Evolutionary conservation across 1,284 basidiomycete genomes (phyloP), one percentile per base, ranked within the genome.

Genomic region (Anthracocystis panici-leucophaei): DNA sequence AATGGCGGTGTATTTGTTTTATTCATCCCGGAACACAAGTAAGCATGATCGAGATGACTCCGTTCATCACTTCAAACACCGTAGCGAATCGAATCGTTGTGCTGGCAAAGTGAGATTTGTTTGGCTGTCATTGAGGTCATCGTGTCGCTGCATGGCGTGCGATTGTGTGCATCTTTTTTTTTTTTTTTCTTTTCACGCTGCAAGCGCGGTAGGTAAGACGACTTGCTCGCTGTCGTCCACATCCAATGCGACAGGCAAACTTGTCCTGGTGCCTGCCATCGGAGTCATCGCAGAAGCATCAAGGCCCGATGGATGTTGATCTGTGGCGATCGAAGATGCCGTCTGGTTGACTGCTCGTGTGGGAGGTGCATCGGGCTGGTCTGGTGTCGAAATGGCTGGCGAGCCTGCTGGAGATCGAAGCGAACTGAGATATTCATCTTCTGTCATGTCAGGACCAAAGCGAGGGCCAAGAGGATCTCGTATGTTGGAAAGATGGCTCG

Each of bases 391-490:
- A 11, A 71, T 54, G 21, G 65, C 76, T 3, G 76, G 61, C 5
- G 76, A 78, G 23, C 59, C 60, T 12, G 51, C 68, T 10, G 76
- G 71, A 9, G 76, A 78, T 38, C 59, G 61, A 0, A 77, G 53
- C 33, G 72, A 67, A 6, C 49, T 68, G 20, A 77, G 59, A 25
- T 77, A 77, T 31, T 77, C 75, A 41, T 75, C 71, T 42, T 77
- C 75, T 1, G 69, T 60, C 58, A 74, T 57, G 16, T 66, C 54
- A 11, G 58, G 33, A 11, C 64, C 73, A 23, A 56, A 71, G 8
- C 49, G 56, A 33, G 54, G 20, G 14, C 50, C 52, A 9, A 74
- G 54, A 16, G 52, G 51, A 33, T 69, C 61, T 18, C 42, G 10
- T 33, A 69, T 42, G 57, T 33, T 68, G 9, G 55, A 23, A 23